Conservation (phyloP, 371 early-diverging fungal genomes). For the Mortierella sp. region DNA sequence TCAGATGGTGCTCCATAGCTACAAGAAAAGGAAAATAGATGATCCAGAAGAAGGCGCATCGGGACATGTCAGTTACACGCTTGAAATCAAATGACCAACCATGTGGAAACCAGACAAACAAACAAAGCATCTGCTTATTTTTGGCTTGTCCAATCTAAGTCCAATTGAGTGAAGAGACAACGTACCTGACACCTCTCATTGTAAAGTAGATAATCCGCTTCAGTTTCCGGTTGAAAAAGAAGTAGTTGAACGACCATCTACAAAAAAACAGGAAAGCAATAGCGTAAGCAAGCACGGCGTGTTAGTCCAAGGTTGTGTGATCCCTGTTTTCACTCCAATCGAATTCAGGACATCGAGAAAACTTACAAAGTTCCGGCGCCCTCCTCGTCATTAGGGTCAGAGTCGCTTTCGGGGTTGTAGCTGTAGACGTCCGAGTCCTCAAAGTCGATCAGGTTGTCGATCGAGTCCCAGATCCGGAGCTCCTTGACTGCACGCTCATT, state of each 20-base stretch:
- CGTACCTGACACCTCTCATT: conserved; percentile 77
- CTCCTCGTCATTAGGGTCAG: conserved; percentile 91
- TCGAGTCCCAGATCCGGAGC: conserved; percentile 80
- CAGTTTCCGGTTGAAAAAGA: conserved; percentile 90
- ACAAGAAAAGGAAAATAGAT: not conserved
- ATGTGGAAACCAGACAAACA: not conserved
- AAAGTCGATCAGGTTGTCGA: conserved; percentile 86
- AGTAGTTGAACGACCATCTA: conserved; percentile 94
- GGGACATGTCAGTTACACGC: not conserved
- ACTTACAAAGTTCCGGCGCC: conserved; percentile 69
- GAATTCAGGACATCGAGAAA: conserved; percentile 58
- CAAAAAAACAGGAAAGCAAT: not conserved
- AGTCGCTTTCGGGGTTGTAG: conserved; percentile 87
- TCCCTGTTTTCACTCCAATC: not conserved
- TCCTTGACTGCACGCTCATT: conserved; percentile 66
- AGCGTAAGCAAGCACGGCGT: not conserved
- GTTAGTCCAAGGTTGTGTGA: not conserved
- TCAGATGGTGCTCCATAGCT: conserved; percentile 38
- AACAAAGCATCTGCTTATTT: not conserved
- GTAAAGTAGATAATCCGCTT: conserved; percentile 93
- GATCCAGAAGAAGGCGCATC: not conserved
- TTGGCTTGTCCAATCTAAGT: not conserved
- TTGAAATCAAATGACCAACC: not conserved
- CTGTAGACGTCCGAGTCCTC: conserved; percentile 90
- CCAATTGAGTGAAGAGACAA: not conserved